A percentile compares a stretch with the other conserved stretches of the same genome.
These are phyloP conservation scores for Tricholoma bakamatsutake DNA, from an alignment of 768 basidiomycete genomes.

Conservation along the genomic window DNA sequence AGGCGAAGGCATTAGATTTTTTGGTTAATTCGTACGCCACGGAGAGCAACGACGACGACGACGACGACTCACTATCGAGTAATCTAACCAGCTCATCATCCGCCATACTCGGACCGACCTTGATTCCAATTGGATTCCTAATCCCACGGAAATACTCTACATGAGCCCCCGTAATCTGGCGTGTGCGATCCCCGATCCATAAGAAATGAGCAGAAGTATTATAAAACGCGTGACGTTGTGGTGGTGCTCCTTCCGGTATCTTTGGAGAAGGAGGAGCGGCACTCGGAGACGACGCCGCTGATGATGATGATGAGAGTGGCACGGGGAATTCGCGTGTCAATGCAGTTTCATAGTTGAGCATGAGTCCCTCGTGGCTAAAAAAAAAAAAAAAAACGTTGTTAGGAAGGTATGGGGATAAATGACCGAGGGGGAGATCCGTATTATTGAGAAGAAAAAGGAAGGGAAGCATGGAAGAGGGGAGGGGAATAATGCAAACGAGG, in stretches of 20 bases:
- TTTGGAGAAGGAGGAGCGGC: conserved; percentile 10
- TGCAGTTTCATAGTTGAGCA: conserved; percentile 90
- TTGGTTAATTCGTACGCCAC: neutral
- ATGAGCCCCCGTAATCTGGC: conserved; percentile 89
- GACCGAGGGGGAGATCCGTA: neutral
- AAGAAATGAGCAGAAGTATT: conserved; percentile 93
- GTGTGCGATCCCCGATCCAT: conserved; percentile 96
- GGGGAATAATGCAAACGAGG: neutral
- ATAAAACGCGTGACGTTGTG: conserved; percentile 48
- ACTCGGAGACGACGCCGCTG: conserved; percentile 11
- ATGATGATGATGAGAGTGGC: no score
- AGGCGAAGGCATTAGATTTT: neutral
- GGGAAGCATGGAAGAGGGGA: conserved; percentile 1
- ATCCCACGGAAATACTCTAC: conserved; percentile 94
- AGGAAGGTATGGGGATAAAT: neutral
- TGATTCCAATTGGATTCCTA: conserved; percentile 91
- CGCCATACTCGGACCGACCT: conserved; percentile 88
- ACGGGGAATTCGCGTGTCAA: conserved; percentile 68
- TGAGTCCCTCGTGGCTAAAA: conserved; percentile 84
- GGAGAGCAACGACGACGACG: neutral
- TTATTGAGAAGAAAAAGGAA: neutral
- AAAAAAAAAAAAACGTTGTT: no score
- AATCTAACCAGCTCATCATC: conserved; percentile 70
- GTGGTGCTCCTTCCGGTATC: conserved; percentile 1
- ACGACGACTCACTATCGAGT: conserved; percentile 56